Evolutionary conservation across 2,329 filamentous ascomycete genomes (phyloP), one percentile per base, ranked within the genome.

Genomic region (Fusarium brachygibbosum): DNA sequence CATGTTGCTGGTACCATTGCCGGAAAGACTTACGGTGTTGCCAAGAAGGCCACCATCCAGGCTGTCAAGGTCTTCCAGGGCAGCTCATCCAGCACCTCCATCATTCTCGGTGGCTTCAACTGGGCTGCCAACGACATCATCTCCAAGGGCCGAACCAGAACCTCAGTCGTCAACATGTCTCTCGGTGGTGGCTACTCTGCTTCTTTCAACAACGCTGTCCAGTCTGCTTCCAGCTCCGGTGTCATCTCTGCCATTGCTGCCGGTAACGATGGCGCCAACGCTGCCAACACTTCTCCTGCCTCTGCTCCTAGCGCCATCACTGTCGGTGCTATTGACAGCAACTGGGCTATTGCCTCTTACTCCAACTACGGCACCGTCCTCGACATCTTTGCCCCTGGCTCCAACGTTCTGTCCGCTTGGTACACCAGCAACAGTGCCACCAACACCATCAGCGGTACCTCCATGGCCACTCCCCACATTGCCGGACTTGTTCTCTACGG

Each of bases 391-490:
- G 86, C 81, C 7, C 84, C 86, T 4, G 86, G 86, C 21, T 76
- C 78, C 41, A 70, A 66, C 61, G 77, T 87, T 55, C 74, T 83
- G 7, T 85, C 82, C 44, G 76, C 87, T 8, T 88, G 83, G 83
- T 82, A 80, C 70, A 79, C 81, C 58, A 74, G 76, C 75, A 80
- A 75, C 59, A 78, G 75, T 17, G 82, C 85, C 45, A 83, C 77
- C 55, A 80, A 80, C 67, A 81, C 75, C 46, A 82, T 89, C 74
- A 85, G 82, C 16, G 89, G 89, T 35, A 91, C 89, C 13, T 88
- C 84, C n/a, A 90, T 90, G 88, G 87, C 88, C 6, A 79, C 82
- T 5, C 89, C 89, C 2, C 88, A 90, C 74, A 81, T 91, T 62
- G 82, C 85, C 32, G 89, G 89, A 28, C 79, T 91, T 25, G 86